These are phyloP conservation scores for Metarhizium brunneum DNA, from an alignment of 2,329 filamentous ascomycete species.

Conservation along the genomic window DNA sequence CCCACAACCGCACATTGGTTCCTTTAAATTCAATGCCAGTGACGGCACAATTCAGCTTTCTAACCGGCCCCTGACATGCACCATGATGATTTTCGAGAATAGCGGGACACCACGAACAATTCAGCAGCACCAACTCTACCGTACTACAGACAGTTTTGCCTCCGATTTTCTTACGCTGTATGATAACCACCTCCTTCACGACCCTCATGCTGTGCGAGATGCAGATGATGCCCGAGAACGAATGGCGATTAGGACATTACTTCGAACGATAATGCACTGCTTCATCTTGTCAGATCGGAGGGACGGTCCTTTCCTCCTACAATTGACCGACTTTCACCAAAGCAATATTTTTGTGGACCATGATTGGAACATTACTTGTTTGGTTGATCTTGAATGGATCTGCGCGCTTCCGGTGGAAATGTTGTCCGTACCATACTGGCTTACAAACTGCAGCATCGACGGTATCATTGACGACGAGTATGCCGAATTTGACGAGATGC, in stretches of 20 bases:
- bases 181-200: conserved; percentile 15
- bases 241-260: conserved; percentile 16
- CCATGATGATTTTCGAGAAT: conserved; percentile 19
- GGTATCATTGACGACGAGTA: conserved; percentile 9
- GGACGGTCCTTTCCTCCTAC: conserved; percentile 17
- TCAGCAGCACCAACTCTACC: conserved; percentile 19
- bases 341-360: conserved; percentile 26
- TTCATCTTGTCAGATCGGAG: conserved; percentile 14
- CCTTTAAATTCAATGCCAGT: conserved; percentile 10
- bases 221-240: conserved; percentile 18
- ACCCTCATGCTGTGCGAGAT: conserved; percentile 17
- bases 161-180: conserved; percentile 19
- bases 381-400: conserved; percentile 26
- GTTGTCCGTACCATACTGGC: conserved; percentile 22
- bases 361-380: conserved; percentile 21
- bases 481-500: conserved; percentile 7
- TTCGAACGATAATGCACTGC: conserved; percentile 15
- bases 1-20: conserved; percentile 13
- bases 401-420: conserved; percentile 21
- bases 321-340: conserved; percentile 22
- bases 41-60: conserved; percentile 20
- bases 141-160: conserved; percentile 17
- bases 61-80: conserved; percentile 13
- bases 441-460: conserved; percentile 16
- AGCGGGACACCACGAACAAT: conserved; percentile 22